phyloP scores from a whole-genome alignment of 106 monocot species.

The Dendrobium catenatum region DNA sequence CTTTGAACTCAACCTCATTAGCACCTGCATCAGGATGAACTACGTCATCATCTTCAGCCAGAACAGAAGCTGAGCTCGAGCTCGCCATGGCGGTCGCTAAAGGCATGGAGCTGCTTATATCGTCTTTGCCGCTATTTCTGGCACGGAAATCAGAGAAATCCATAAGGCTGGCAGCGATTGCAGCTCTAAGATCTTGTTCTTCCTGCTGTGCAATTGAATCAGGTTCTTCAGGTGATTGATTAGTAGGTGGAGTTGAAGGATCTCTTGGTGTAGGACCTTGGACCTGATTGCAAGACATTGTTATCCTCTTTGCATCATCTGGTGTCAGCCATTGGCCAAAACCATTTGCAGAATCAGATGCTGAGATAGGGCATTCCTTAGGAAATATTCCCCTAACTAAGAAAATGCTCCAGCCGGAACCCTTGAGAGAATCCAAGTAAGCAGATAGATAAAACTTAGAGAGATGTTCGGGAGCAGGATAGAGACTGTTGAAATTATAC shows the following conservation, averaged over 20 bases:
- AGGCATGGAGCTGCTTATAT: background rate
- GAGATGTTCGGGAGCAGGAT: constrained; percentile 87
- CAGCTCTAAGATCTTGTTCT: constrained; percentile 79
- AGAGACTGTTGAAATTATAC: constrained; percentile 98
- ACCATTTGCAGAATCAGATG: constrained; percentile 47
- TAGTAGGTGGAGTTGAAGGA: background rate
- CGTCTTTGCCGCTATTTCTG: background rate
- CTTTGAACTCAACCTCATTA: background rate
- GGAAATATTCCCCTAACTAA: constrained; percentile 88
- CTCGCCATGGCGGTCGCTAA: too few relatives aligned
- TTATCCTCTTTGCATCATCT: constrained; percentile 82
- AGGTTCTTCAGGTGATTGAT: constrained; percentile 14
- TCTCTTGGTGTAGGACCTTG: constrained; percentile 5
- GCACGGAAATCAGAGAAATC: constrained; percentile 20
- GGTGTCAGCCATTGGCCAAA: constrained; percentile 92
- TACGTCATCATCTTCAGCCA: too few relatives aligned
- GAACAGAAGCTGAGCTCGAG: background rate
- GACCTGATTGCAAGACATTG: constrained; percentile 58
- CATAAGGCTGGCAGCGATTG: constrained; percentile 86
- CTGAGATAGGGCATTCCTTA: constrained; percentile 67
- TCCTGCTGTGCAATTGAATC: constrained; percentile 59
- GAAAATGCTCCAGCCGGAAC: constrained; percentile 92
- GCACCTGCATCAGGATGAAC: background rate
- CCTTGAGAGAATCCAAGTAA: constrained; percentile 74
- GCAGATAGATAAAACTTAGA: constrained; percentile 93